Percentiles rank a stretch among this genome's conserved stretches.
Evolutionary conservation across 768 basidiomycete genomes (phyloP).

Genomic region (Termitomyces sp.): DNA sequence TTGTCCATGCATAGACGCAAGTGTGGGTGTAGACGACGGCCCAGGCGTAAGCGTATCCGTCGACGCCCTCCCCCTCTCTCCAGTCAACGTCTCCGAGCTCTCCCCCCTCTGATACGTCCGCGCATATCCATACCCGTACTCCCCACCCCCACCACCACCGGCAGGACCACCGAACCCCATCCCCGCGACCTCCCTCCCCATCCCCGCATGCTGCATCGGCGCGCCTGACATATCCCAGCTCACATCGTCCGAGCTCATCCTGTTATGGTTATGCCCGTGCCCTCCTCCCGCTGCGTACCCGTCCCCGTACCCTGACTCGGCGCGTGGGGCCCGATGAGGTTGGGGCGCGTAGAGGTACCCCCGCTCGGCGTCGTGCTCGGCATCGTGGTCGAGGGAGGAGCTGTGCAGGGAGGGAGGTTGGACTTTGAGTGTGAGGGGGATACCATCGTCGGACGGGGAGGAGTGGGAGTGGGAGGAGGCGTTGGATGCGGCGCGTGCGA

Average conservation of each 20-base stretch:
- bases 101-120: no score
- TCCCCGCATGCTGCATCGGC: slow-evolving; percentile 14
- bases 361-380: no score
- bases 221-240: slow-evolving; percentile 28
- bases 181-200: slow-evolving; percentile 3
- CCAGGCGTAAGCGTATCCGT: no score
- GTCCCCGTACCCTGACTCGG: slow-evolving; percentile 2
- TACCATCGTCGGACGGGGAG: slow-evolving; percentile 27
- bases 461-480: slow-evolving; percentile 21
- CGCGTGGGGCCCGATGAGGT: no score
- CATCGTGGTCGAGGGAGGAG: not conserved
- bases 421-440: slow-evolving; percentile 40
- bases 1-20: no score
- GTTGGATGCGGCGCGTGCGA: slow-evolving; percentile 27
- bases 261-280: no score
- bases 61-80: no score
- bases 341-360: slow-evolving; percentile 48
- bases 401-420: slow-evolving; percentile 28
- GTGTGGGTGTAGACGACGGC: no score
- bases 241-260: slow-evolving; percentile 28
- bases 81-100: no score
- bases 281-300: slow-evolving; percentile 7
- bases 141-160: no score
- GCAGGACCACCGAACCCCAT: no score
- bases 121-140: no score